Conservation (phyloP, 208 protist genomes). For the Zelonia costaricensis region DNA sequence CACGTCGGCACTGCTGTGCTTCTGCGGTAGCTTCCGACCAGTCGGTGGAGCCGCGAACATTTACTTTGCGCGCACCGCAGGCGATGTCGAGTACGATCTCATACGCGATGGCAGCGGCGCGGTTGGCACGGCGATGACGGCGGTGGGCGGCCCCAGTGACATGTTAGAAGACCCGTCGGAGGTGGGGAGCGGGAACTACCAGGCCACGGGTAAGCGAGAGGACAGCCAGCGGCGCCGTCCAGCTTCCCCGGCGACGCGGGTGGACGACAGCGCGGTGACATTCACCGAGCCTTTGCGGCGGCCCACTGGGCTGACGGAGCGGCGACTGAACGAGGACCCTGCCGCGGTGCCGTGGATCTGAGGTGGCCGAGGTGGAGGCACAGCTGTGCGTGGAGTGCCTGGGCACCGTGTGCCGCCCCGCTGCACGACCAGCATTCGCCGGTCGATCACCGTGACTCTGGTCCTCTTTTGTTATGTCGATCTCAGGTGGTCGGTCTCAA, state of each 20-base stretch:
- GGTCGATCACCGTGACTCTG: too few species aligned
- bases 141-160: neutral
- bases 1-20: slow-evolving; percentile 38
- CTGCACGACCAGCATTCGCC: too few species aligned
- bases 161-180: too few species aligned
- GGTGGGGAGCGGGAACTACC: neutral
- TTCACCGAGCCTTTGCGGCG: slow-evolving; percentile 4
- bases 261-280: slow-evolving; percentile 2
- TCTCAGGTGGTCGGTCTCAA: too few species aligned
- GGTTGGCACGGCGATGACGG: neutral
- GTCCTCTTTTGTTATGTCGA: too few species aligned
- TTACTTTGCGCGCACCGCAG: slow-evolving; percentile 35
- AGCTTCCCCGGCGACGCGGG: slow-evolving; percentile 5
- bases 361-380: too few species aligned
- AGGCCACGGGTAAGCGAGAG: slow-evolving; percentile 2
- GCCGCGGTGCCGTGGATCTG: slow-evolving; percentile 48
- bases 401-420: too few species aligned
- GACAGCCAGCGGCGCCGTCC: slow-evolving; percentile 1
- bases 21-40: slow-evolving; percentile 40
- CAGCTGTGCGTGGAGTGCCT: too few species aligned
- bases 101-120: slow-evolving; percentile 8
- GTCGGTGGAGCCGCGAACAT: slow-evolving; percentile 32
- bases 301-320: slow-evolving; percentile 24
- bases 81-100: slow-evolving; percentile 42
- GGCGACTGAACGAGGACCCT: slow-evolving; percentile 40